Conservation (phyloP, 2,329 filamentous ascomycete species). For the Orbilia javanica region DNA sequence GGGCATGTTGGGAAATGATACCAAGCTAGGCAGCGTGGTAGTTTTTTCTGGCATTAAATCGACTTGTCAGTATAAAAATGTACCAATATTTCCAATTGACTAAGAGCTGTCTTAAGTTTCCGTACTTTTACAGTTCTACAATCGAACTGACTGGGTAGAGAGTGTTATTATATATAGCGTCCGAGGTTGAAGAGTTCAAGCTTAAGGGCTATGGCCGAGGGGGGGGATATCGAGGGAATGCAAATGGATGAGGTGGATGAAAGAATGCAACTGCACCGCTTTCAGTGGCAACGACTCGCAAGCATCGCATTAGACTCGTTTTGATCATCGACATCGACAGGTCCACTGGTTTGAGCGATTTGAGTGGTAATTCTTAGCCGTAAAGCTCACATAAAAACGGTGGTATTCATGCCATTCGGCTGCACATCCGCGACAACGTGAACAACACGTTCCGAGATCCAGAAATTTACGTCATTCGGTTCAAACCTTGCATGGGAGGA, state of each 20-base stretch:
- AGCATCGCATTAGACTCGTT: not conserved
- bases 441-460: conserved; percentile 8
- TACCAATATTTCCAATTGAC: not conserved
- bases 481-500: not conserved
- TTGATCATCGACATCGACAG: too few relatives aligned
- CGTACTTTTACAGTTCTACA: not conserved
- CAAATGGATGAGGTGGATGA: not conserved
- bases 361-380: not conserved
- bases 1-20: conserved; percentile 13
- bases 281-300: conserved; percentile 12
- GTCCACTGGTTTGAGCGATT: not conserved
- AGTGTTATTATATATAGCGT: not conserved
- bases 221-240: conserved; percentile 61
- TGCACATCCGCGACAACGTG: conserved; percentile 3
- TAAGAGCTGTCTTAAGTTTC: not conserved
- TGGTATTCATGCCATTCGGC: not conserved
- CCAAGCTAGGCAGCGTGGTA: not conserved
- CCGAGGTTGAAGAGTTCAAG: conserved; percentile 67
- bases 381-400: not conserved
- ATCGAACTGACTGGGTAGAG: not conserved
- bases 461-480: not conserved
- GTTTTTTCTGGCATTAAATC: not conserved
- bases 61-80: not conserved
- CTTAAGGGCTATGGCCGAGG: conserved; percentile 67
- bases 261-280: not conserved